These are phyloP conservation scores for Effrenium voratum DNA, from an alignment of 73 alveolate species.

Conservation along the genomic window DNA sequence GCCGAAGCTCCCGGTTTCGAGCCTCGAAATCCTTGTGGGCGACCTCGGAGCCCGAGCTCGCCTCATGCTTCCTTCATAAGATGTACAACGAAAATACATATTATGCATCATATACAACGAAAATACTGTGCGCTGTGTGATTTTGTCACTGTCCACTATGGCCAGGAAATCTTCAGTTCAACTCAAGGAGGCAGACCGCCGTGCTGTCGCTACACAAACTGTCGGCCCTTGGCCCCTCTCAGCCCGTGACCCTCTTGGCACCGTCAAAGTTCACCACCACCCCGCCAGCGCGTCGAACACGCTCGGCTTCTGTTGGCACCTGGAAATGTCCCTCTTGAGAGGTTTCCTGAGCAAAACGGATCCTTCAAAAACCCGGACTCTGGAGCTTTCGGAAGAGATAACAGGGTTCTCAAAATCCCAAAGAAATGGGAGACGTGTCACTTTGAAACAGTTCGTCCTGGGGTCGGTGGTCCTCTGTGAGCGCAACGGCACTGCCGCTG, in stretches of 20 bases:
- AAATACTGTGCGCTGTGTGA: no score
- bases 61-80: no score
- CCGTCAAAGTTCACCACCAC: constrained; percentile 26
- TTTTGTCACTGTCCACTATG: no score
- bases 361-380: neutral
- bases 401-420: neutral
- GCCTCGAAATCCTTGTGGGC: neutral
- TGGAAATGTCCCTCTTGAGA: neutral
- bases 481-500: neutral
- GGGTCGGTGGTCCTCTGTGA: constrained; percentile 49
- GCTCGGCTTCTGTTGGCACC: constrained; percentile 13
- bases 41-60: neutral
- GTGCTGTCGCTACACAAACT: neutral
- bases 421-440: neutral
- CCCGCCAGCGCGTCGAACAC: constrained; percentile 18
- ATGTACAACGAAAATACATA: no score
- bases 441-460: neutral
- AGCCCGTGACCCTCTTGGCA: neutral
- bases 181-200: no score
- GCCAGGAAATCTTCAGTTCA: no score
- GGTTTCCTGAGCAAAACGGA: neutral
- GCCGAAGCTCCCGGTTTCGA: constrained; percentile 12
- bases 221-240: neutral
- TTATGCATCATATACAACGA: no score
- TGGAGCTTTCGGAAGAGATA: neutral